Evolutionary conservation across 371 early-diverging fungal species (phyloP), one percentile per base, ranked within the genome.

Genomic region (Mucor indicus): DNA sequence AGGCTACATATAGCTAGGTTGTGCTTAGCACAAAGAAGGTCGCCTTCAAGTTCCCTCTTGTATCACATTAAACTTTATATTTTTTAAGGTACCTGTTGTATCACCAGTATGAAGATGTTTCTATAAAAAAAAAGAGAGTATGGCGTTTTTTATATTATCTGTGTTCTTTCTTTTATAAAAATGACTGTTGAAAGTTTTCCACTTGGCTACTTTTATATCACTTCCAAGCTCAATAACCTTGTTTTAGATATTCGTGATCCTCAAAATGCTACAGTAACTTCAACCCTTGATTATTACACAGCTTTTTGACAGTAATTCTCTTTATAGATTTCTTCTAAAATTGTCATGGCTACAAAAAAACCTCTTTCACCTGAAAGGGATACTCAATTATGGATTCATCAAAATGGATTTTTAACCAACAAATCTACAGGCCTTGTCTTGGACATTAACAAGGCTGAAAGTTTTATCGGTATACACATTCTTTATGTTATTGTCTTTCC

Each of bases 371-470:
- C 67, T 31, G 72, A 67, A 29, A 52, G 67, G 37, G 72, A 71
- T 32, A 50, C 47, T 16, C 72, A 71, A 36, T 62, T 71, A 7
- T 71, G 67, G 67, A 67, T 71, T n/a, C 64, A 71, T 23, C 67
- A 71, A 43, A 41, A 57, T 32, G 72, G 72, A 41, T 64, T 67
- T n/a, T 56, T 71, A 33, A 71, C 72, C 21, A 71, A 71, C 60
- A 71, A 71, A 39, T 35, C 46, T 2, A 52, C 57, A 1, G 72
- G 67, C 38, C 52, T 67, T 7, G 67, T 71, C 1, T 48, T 71
- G 27, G 72, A 71, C 31, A 60, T 71, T 21, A 57, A 67, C 23
- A 48, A 42, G 17, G 62, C 72, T 8, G 62, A 62, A 39, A 64
- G 60, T 32, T 67, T 71, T 52, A 47, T 59, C 33, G 64, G 72